Conservation (phyloP, 2,329 filamentous ascomycete species). For the Cordyceps pruinosa region DNA sequence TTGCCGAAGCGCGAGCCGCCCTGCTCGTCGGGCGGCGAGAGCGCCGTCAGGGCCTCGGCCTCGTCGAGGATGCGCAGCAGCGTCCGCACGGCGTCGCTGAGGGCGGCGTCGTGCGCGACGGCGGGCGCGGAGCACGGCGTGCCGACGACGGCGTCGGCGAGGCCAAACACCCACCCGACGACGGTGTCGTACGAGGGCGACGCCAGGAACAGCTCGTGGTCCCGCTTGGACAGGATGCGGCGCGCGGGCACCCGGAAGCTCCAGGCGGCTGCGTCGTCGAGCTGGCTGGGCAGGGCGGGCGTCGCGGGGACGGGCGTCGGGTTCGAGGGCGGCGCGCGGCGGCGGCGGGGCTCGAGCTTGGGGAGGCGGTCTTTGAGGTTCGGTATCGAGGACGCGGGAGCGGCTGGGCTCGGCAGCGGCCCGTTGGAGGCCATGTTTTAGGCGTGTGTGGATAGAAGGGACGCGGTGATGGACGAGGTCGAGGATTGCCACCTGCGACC, state of each 20-base stretch:
- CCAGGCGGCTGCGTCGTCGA: constrained; percentile 51
- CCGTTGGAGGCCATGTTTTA: constrained; percentile 5
- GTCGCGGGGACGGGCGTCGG: constrained; percentile 65
- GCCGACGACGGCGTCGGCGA: constrained; percentile 74
- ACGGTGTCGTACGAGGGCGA: constrained; percentile 73
- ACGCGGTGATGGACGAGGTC: not conserved
- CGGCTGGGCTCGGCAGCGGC: constrained; percentile 1
- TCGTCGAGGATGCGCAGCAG: constrained; percentile 66
- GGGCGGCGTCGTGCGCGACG: constrained; percentile 45
- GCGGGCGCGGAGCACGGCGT: constrained; percentile 50
- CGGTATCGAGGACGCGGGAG: constrained; percentile 19
- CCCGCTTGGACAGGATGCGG: constrained; percentile 71
- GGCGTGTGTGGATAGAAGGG: not conserved
- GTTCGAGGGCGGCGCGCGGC: constrained; percentile 45
- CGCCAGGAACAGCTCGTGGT: constrained; percentile 73
- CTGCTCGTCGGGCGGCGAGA: constrained; percentile 75
- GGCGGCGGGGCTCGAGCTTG: constrained; percentile 59
- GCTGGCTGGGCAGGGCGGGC: constrained; percentile 60
- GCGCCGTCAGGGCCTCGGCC: constrained; percentile 57
- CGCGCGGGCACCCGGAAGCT: constrained; percentile 62
- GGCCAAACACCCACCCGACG: constrained; percentile 75
- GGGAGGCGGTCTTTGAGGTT: constrained; percentile 50
- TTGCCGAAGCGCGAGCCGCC: constrained; percentile 91
- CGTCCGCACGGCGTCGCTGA: constrained; percentile 53
- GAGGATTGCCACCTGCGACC: not conserved